phyloP scores from a whole-genome alignment of 352 stramenopile genomes.

The Peronospora destructor region DNA sequence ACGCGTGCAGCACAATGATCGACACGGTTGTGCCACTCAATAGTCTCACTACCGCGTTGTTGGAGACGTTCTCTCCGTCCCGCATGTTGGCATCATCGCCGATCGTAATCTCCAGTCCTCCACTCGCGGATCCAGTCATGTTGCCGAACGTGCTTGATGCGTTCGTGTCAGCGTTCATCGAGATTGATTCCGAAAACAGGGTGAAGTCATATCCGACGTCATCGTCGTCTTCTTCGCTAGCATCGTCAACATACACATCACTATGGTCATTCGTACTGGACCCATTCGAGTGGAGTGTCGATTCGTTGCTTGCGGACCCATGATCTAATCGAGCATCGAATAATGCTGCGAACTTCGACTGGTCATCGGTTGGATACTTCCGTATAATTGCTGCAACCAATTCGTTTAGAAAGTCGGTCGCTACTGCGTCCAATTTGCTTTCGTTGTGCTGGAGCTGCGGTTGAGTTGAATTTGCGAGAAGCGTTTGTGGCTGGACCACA shows the following conservation, averaged over 20 bases:
- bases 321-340: constrained; percentile 9
- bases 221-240: neutral
- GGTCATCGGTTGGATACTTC: neutral
- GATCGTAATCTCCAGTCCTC: neutral
- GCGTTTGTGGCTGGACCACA: constrained; percentile 2
- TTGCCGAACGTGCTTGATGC: constrained; percentile 4
- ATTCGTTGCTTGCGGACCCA: too few species aligned
- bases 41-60: neutral
- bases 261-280: constrained; percentile 1
- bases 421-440: constrained; percentile 1
- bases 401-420: constrained; percentile 8
- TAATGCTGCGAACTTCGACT: constrained; percentile 7
- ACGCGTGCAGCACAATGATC: neutral
- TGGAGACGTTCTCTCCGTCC: constrained; percentile 1
- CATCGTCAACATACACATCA: neutral
- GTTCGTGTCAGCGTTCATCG: neutral
- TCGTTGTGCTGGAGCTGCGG: constrained; percentile 8
- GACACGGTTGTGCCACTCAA: neutral
- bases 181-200: constrained; percentile 2
- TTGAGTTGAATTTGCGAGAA: neutral
- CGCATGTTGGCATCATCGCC: constrained; percentile 12
- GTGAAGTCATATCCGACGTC: constrained; percentile 4
- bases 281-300: constrained; percentile 8
- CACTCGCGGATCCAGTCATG: neutral
- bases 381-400: neutral